phyloP scores from a whole-genome alignment of 164 flowering plant species.

The Stephania japonica region DNA sequence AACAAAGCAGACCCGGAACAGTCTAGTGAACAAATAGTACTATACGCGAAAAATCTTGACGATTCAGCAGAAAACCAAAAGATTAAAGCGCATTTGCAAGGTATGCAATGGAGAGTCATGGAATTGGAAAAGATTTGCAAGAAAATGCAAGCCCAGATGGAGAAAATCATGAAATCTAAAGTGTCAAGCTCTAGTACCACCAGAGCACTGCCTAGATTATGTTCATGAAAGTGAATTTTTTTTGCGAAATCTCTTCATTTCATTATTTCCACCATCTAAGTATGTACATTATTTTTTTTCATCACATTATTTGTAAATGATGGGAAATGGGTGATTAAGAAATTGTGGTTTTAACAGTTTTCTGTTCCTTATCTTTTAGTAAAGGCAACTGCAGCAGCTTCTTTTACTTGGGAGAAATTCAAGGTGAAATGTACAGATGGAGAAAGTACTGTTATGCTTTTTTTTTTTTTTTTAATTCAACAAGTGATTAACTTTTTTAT shows the following conservation, averaged over 20 bases:
- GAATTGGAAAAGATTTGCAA: slow-evolving; percentile 76
- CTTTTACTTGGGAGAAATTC: background rate
- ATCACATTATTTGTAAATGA: background rate
- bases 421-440: slow-evolving; percentile 5
- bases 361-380: slow-evolving; percentile 5
- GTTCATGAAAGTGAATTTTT: slow-evolving; percentile 46
- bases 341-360: background rate
- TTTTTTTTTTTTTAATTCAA: background rate
- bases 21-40: slow-evolving; percentile 37
- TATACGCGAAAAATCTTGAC: slow-evolving; percentile 46
- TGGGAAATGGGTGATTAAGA: background rate
- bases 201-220: slow-evolving; percentile 62
- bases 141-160: slow-evolving; percentile 70
- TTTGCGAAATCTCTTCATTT: background rate
- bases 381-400: background rate
- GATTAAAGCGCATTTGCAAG: slow-evolving; percentile 58
- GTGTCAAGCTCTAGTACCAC: slow-evolving; percentile 22
- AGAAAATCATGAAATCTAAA: slow-evolving; percentile 29
- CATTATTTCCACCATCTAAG: background rate
- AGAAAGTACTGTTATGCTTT: slow-evolving; percentile 1
- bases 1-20: slow-evolving; percentile 18
- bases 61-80: slow-evolving; percentile 39
- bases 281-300: background rate
- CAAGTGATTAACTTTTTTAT: background rate
- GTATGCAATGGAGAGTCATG: slow-evolving; percentile 85